Evolutionary conservation across 345 rosid species (phyloP).

Genomic region (Streptanthus diversifolius): DNA sequence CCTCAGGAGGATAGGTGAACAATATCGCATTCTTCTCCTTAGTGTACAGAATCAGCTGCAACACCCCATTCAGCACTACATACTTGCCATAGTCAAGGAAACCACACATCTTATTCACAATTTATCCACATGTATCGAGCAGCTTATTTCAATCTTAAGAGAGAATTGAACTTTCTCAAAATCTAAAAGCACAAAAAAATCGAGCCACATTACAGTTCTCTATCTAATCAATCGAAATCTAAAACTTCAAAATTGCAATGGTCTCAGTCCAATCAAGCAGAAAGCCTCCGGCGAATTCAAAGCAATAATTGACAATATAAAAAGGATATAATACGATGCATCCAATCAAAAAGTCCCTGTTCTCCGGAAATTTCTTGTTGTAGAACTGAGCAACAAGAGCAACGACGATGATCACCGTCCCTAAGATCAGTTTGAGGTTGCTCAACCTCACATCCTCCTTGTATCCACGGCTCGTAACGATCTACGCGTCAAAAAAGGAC

Average conservation of each 20-base stretch:
- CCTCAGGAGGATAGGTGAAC: conserved; percentile 90
- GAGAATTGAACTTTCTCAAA: not conserved
- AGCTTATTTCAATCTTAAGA: not conserved
- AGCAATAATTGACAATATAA: not conserved
- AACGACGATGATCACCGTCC: conserved; percentile 58
- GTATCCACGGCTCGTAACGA: conserved; percentile 78
- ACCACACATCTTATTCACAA: conserved; percentile 26
- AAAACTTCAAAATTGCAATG: not conserved
- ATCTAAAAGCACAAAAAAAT: not conserved
- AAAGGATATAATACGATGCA: conserved; percentile 95
- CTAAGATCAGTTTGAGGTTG: conserved; percentile 68
- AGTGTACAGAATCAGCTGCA: conserved; percentile 78
- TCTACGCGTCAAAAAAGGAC: conserved; percentile 34
- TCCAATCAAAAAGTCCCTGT: conserved; percentile 68
- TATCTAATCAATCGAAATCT: not conserved
- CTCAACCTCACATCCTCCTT: conserved; percentile 85
- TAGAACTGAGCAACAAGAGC: conserved; percentile 97
- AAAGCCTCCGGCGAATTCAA: not conserved
- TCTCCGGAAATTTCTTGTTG: conserved; percentile 98
- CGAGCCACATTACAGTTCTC: not conserved
- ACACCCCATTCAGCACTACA: conserved; percentile 68
- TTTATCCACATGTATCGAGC: not conserved
- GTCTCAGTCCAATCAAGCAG: not conserved
- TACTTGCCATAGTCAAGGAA: conserved; percentile 79
- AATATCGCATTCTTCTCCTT: conserved; percentile 93